These are phyloP conservation scores for Amphicarpaea edgeworthii DNA, from an alignment of 306 rosid species.

Conservation along the genomic window DNA sequence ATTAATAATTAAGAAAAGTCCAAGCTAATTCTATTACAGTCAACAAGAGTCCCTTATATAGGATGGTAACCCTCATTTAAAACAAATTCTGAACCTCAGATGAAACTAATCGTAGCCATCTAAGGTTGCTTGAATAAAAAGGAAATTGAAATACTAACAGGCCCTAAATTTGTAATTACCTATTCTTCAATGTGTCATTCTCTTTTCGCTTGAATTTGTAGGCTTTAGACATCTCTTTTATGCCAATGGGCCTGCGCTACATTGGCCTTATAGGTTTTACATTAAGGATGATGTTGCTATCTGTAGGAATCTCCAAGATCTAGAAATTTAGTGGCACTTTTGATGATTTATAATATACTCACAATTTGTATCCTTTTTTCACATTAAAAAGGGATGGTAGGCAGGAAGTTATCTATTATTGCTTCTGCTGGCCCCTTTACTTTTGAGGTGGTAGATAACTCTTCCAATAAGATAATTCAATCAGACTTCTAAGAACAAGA, in stretches of 20 bases:
- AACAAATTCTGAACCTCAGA: background rate
- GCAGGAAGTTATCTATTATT: background rate
- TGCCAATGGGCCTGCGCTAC: background rate
- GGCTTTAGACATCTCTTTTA: background rate
- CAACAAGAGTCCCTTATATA: background rate
- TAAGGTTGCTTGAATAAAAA: background rate
- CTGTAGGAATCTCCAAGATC: background rate
- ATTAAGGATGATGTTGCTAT: slow-evolving; percentile 1
- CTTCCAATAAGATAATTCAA: slow-evolving; percentile 7
- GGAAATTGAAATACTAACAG: background rate
- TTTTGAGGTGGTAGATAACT: slow-evolving; percentile 28
- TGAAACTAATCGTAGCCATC: background rate
- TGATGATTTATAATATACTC: background rate
- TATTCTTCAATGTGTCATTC: background rate
- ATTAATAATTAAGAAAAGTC: background rate
- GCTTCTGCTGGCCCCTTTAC: slow-evolving; percentile 2
- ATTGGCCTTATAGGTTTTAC: background rate
- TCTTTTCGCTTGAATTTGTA: background rate
- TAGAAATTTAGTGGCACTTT: slow-evolving; percentile 23
- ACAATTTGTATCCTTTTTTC: background rate
- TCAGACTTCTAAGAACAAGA: background rate
- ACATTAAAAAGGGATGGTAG: background rate
- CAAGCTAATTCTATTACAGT: background rate
- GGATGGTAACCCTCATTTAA: background rate
- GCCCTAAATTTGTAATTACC: background rate